Evolutionary conservation across 768 basidiomycete species (phyloP), one percentile per base, ranked within the genome.

Genomic region (Candolleomyces eurysporus): DNA sequence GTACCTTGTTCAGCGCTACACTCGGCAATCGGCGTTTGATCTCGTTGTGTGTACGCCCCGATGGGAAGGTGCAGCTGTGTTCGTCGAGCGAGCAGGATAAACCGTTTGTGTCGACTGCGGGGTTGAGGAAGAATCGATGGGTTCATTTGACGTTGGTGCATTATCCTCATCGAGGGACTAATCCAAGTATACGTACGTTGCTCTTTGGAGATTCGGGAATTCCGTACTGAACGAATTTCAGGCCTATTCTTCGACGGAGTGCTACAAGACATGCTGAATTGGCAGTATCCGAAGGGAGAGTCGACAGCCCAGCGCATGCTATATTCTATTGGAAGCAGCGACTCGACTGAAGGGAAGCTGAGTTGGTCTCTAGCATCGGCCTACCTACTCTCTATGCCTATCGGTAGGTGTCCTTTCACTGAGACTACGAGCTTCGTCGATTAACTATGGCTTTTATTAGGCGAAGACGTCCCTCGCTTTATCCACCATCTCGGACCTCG

Each of bases 401-500:
- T 92, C 50, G 79, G 90, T 89, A 67, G 32, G 65, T 49, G 16
- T 36, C 11, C 10, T 26, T 22, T 46, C 55, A 11, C 4, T 26
- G 26, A 4, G 4, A 4, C 26, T 26, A 26, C 26, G 26, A 26
- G 26, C 39, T 36, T 55, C 43, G 36, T 39, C 19, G 57, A 19
- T 30, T 26, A 48, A 17, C 59, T 69, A 30, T 67, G 56, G 30
- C 30, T 22, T 53, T 10, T 10, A 13, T 21, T 54, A 90, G 90
- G 78, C 16, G 87, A 92, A 57, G 90, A 91, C 61, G 70, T 92
- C 5, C 85, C 87, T 6, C 82, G 89, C 16, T 81, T 94, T 49
- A 81, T 92, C 40, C 88, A 94, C 67, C 90, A 92, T 66, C 83
- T 95, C 11, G 90, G 92, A 4, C 92, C 92, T 9, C 83, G 88